Evolutionary conservation across 352 stramenopile species (phyloP).

Genomic region (Saprolegnia parasitica): DNA sequence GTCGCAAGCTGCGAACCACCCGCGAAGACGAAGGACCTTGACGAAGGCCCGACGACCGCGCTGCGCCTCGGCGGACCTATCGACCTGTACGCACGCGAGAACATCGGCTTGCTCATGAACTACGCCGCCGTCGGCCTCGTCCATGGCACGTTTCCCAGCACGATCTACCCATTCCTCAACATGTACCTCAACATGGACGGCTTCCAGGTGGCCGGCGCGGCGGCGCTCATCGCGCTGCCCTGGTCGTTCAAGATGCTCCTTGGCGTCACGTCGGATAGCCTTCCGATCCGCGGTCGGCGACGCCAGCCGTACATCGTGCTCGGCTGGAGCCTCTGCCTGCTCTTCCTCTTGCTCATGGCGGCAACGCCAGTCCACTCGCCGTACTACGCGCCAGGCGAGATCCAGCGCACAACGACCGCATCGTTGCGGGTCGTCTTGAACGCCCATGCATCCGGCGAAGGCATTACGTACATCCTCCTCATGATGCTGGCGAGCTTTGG

Average conservation of each 20-base stretch:
- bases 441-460: conserved; percentile 38
- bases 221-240: conserved; percentile 42
- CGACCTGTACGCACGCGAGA: conserved; percentile 1
- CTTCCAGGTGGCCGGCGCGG: conserved; percentile 39
- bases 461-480: conserved; percentile 46
- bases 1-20: not conserved
- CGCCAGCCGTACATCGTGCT: conserved; percentile 54
- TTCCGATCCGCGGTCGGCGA: conserved; percentile 48
- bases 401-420: not conserved
- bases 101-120: conserved; percentile 50
- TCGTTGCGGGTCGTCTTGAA: conserved; percentile 13
- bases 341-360: conserved; percentile 51
- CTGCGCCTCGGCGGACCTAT: conserved; percentile 12
- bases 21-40: not conserved
- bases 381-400: conserved; percentile 35
- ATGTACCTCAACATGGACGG: conserved; percentile 56
- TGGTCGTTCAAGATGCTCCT: conserved; percentile 68
- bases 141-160: conserved; percentile 42
- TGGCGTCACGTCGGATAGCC: conserved; percentile 56
- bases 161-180: conserved; percentile 53
- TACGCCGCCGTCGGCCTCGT: conserved; percentile 56
- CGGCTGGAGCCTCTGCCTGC: conserved; percentile 45
- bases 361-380: conserved; percentile 39
- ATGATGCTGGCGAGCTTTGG: conserved; percentile 79
- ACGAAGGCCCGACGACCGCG: not conserved